Conservation (phyloP, 2,329 filamentous ascomycete genomes). For the Colletotrichum scovillei region DNA sequence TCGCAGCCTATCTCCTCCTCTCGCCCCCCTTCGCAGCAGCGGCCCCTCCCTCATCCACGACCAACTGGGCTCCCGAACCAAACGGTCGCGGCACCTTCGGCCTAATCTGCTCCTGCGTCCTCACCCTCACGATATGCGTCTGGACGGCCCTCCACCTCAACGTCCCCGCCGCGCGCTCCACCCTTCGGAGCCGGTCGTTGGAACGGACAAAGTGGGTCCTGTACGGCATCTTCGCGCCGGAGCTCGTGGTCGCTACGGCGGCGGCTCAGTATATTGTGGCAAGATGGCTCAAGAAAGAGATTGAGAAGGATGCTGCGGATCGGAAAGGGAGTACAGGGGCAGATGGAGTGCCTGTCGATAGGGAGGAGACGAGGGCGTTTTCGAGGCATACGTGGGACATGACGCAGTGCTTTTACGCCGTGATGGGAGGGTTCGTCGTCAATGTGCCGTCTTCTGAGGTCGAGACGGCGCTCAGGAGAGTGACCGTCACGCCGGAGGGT, state of each 20-base stretch:
- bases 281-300: slow-evolving; percentile 26
- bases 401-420: slow-evolving; percentile 44
- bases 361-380: background rate
- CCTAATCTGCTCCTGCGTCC: slow-evolving; percentile 45
- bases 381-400: slow-evolving; percentile 33
- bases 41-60: background rate
- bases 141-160: slow-evolving; percentile 50
- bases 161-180: slow-evolving; percentile 39
- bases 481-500: slow-evolving; percentile 26
- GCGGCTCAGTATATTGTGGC: slow-evolving; percentile 41
- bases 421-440: slow-evolving; percentile 44
- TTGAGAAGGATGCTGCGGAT: slow-evolving; percentile 14
- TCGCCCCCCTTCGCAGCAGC: background rate
- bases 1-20: background rate
- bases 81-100: slow-evolving; percentile 44
- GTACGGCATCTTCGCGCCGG: slow-evolving; percentile 45
- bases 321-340: background rate
- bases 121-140: slow-evolving; percentile 47
- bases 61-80: slow-evolving; percentile 35
- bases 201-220: slow-evolving; percentile 43
- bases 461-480: background rate
- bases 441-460: slow-evolving; percentile 21
- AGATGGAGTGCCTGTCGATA: rapidly evolving
- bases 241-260: slow-evolving; percentile 44
- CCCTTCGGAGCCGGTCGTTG: slow-evolving; percentile 11